These are phyloP conservation scores for Stephania cephalantha DNA, from an alignment of 164 flowering plant genomes.

Conservation along the genomic window DNA sequence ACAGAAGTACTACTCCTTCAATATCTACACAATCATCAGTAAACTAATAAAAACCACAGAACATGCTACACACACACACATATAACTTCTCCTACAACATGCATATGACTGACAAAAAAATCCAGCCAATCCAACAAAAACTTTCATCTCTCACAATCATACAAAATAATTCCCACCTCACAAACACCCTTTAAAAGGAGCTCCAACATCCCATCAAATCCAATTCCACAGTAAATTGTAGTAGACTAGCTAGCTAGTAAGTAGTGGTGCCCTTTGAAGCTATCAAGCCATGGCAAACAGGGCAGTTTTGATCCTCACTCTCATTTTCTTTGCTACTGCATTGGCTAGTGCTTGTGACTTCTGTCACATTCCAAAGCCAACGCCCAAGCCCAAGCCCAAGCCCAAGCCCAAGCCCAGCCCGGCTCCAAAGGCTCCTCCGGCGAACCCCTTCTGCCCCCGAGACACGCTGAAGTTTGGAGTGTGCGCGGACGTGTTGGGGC, in stretches of 20 bases:
- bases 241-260: too few relatives aligned
- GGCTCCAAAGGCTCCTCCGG: conserved; percentile 19
- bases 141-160: too few relatives aligned
- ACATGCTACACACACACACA: neutral
- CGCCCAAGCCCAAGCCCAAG: too few relatives aligned
- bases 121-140: neutral
- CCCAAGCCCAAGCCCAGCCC: conserved; percentile 24
- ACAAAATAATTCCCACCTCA: neutral
- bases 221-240: too few relatives aligned
- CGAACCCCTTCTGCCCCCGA: conserved; percentile 32
- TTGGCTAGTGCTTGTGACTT: conserved; percentile 23
- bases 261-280: neutral
- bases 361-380: conserved; percentile 5
- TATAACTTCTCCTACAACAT: neutral
- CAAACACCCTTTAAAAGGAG: neutral
- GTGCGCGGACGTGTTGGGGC: conserved; percentile 44
- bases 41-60: neutral
- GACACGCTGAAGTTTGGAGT: conserved; percentile 53
- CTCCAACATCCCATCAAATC: neutral
- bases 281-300: neutral
- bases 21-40: neutral
- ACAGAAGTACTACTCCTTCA: neutral
- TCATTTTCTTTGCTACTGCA: conserved; percentile 25
- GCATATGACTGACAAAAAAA: neutral
- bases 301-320: neutral